A percentile compares a stretch with the other conserved stretches of the same genome.
These are phyloP conservation scores for Sechiopsis laciniata DNA, from an alignment of 306 rosid genomes.

Conservation along the genomic window DNA sequence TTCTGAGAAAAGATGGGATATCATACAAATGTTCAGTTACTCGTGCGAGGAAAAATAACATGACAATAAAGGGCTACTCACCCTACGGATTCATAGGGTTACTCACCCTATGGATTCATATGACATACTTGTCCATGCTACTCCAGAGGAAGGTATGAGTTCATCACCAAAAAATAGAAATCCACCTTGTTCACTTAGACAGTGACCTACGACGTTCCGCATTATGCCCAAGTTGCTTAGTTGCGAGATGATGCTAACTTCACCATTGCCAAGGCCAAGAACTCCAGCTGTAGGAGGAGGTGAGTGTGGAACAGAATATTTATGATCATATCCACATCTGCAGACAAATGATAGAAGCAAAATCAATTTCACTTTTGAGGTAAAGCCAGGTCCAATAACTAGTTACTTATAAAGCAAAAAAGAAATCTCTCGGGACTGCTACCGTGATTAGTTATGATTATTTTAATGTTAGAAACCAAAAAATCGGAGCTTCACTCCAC, in stretches of 20 bases:
- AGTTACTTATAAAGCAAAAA: background rate
- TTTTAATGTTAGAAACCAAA: too few relatives aligned
- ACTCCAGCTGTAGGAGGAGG: constrained; percentile 59
- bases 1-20: constrained; percentile 34
- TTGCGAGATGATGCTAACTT: constrained; percentile 56
- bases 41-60: background rate
- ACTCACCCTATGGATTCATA: constrained; percentile 43
- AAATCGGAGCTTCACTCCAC: too few relatives aligned
- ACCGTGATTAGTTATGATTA: background rate
- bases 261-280: constrained; percentile 72
- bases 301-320: constrained; percentile 21
- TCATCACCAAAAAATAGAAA: constrained; percentile 63
- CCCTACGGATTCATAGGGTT: constrained; percentile 30
- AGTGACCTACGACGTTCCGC: constrained; percentile 63
- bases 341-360: background rate
- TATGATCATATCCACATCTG: constrained; percentile 78
- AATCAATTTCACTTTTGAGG: constrained; percentile 2
- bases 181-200: constrained; percentile 59
- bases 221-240: constrained; percentile 37
- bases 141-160: constrained; percentile 45
- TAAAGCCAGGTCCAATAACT: background rate
- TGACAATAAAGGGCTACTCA: constrained; percentile 29
- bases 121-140: constrained; percentile 54
- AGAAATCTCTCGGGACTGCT: background rate
- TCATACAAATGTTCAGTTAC: background rate